Evolutionary conservation across 345 rosid species (phyloP), one percentile per base, ranked within the genome.

Genomic region (Populus deltoides): DNA sequence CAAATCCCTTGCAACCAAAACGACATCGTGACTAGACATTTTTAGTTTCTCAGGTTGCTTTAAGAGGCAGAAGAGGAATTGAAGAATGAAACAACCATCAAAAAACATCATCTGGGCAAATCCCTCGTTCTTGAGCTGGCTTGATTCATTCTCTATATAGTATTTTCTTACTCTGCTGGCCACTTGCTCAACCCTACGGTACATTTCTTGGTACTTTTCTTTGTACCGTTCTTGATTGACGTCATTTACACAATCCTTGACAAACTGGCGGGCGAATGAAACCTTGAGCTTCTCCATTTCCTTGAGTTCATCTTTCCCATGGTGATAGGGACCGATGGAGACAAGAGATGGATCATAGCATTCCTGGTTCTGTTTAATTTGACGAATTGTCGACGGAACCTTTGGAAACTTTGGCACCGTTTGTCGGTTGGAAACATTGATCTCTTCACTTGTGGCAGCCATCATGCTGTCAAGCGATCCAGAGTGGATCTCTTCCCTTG

Each of bases 281-380:
- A 41, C 7, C 71, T 78, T 72, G 75, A 71, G 35, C 7, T 15
- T 6, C 24, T 72, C 71, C 35, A 61, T 62, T 24, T 31, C 65
- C 20, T 10, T 17, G 9, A 78, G 72, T 0, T 65, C 65, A 7
- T 0, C 8, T 1, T 49, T 78, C 2, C 76, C 65, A 47, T 65
- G 77, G 75, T 78, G 81, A 51, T 43, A 71, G 20, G 81, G 81
- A 13, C 81, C 77, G n/a, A 78, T 31, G 65, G 81, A 78, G 18
- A 71, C 71, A 15, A 49, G 38, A 9, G 38, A 16, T 4, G 76
- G 81, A 25, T 43, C 66, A 31, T 29, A 71, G 65, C 49, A 63
- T 6, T 63, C 16, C 13, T 38, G 0, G 22, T 27, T 43, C 33
- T 41, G 13, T 35, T 67, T 27, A 22, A 41, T 15, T 45, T 45